Base-by-base conservation (phyloP, 2,329 filamentous ascomycete species). In the Exophiala alcalophila region DNA sequence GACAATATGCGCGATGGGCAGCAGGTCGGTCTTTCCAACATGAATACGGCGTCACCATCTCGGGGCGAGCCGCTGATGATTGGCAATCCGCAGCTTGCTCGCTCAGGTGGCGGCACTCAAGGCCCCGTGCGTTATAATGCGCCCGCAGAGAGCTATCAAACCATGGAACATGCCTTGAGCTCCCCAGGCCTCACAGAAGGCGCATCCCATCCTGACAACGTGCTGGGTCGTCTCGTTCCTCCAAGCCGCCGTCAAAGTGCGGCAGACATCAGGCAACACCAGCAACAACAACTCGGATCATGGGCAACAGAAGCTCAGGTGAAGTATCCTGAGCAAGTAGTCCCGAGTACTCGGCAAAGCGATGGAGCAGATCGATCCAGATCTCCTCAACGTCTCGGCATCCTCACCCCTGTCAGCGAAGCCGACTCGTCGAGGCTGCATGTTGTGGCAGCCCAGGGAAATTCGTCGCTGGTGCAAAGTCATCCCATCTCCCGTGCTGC, bases 401-500 rank as follows among this genome's bases (percentile, higher is more conserved):
- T 47, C 3, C 37, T 43, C 8, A 43, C 44, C n/a, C 44, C 44
- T 4, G 16, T 35, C 7, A 43, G 23, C 20, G 44, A 47, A 26
- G 28, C 11, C 4, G 32, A 32, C 7, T 15, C 39, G 6, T n/a
- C n/a, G n/a, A n/a, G n/a, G n/a, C n/a, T n/a, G n/a, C n/a, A n/a
- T n/a, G n/a, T n/a, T n/a, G n/a, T n/a, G n/a, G n/a, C n/a, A n/a
- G n/a, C n/a, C n/a, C n/a, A n/a, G n/a, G n/a, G n/a, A n/a, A n/a
- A n/a, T n/a, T n/a, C n/a, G n/a, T n/a, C n/a, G n/a, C n/a, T n/a
- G n/a, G n/a, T n/a, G n/a, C n/a, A n/a, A n/a, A n/a, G n/a, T n/a
- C n/a, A n/a, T n/a, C n/a, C n/a, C n/a, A n/a, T n/a, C n/a, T n/a
- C n/a, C n/a, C n/a, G n/a, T n/a, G n/a, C 15, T 12, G 23, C 11